Percentiles rank a stretch among this genome's conserved stretches.
Conservation (phyloP, 164 flowering plant genomes). For the Sedum album region DNA sequence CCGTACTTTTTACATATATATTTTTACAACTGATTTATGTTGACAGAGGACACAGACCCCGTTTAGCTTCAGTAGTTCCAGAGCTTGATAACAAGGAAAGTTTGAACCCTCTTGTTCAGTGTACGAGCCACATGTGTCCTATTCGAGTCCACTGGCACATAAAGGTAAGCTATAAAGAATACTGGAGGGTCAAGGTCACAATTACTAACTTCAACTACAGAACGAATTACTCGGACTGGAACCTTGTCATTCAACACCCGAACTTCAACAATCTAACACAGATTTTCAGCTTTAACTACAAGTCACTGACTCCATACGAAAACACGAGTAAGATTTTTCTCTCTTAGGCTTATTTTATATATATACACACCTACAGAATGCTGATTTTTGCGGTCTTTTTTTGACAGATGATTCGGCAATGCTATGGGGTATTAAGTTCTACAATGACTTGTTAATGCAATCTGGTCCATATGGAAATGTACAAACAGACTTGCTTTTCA, state of each 20-base stretch:
- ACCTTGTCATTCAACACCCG: conserved; percentile 74
- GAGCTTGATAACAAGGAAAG: not conserved
- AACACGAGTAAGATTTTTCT: not conserved
- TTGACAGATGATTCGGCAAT: conserved; percentile 72
- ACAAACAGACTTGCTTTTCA: conserved; percentile 67
- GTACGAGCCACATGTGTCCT: conserved; percentile 87
- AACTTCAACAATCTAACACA: conserved; percentile 14
- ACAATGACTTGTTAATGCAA: conserved; percentile 57
- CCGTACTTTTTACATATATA: not conserved
- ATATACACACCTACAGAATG: too few species aligned
- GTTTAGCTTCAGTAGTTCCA: not conserved
- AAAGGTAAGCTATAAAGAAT: conserved; percentile 70
- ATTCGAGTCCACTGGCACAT: conserved; percentile 85
- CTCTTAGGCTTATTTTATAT: too few species aligned
- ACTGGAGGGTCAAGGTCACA: conserved; percentile 77
- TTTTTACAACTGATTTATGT: not conserved
- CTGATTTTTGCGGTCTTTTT: too few species aligned
- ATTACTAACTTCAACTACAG: conserved; percentile 75
- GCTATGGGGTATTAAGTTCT: conserved; percentile 74
- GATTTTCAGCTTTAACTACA: not conserved
- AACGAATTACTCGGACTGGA: conserved; percentile 77
- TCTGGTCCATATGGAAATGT: conserved; percentile 74
- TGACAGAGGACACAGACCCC: not conserved
- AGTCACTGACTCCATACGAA: not conserved
- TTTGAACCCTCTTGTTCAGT: conserved; percentile 50